Base-by-base conservation (phyloP, 2,329 filamentous ascomycete genomes). In the Berkeleyomyces rouxiae region DNA sequence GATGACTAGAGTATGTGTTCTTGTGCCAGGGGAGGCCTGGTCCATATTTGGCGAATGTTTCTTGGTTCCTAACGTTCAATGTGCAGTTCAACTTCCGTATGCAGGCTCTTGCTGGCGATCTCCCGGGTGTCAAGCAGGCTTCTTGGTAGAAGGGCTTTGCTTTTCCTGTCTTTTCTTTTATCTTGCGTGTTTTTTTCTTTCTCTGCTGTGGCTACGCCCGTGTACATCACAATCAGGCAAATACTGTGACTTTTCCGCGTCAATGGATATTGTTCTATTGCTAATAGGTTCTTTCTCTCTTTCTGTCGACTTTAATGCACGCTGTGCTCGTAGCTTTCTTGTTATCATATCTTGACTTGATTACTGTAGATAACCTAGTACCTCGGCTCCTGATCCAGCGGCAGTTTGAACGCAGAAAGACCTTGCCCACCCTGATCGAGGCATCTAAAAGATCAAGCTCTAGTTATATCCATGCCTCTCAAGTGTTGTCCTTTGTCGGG, bases 121-220 rank as follows among this genome's bases (percentile, higher is more conserved):
- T 99, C 61, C 92, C 93, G 0, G 93, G 93, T 69, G 93, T 99
- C 62, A 90, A 86, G 80, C 95, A 95, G 79, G 93, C 93, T 59
- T 95, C 88, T 75, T 99, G 93, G 93, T 99, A 88, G 36, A 73
- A 71, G n/a, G 44, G 13, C 10, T n/a, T 11, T 10, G 49, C 31
- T 37, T n/a, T 44, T 53, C 16, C 23, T 7, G 44, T 49, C 37
- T 49, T 11, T n/a, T 53, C 33, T 37, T 44, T 40, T 2, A 23
- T 23, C 23, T 37, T 57, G 55, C 10, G 31, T 36, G 31, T 33
- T 46, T 4, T 33, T 36, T 47, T 7, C 47, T 51, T 7, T n/a
- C 33, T 51, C 4, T 10, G 58, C 31, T 42, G 61, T 43, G 37
- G 40, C n/a, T 40, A 44, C 36, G 31, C 33, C 43, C 44, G 43